phyloP scores from a whole-genome alignment of 768 basidiomycete genomes.

The Roridomyces roridus region DNA sequence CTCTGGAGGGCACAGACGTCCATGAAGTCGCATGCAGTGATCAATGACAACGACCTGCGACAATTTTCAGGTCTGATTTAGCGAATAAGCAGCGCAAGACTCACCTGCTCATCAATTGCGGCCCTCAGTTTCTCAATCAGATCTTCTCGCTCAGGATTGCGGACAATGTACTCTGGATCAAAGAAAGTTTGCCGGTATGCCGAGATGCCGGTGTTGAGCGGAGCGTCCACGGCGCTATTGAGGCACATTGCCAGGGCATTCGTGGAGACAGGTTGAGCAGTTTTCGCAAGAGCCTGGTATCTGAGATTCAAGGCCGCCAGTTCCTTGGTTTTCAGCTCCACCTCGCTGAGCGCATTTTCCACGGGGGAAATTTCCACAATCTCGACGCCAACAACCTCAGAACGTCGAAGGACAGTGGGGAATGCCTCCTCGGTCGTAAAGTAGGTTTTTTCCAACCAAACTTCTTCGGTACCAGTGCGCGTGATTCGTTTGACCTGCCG shows the following conservation, averaged over 20 bases:
- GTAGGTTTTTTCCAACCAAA: slow-evolving; percentile 90
- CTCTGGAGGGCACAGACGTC: slow-evolving; percentile 80
- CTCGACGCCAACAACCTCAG: slow-evolving; percentile 78
- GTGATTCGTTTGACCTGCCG: slow-evolving; percentile 69
- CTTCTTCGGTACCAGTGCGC: slow-evolving; percentile 71
- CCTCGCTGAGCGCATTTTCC: slow-evolving; percentile 81
- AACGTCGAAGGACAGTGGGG: slow-evolving; percentile 90
- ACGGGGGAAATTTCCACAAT: slow-evolving; percentile 85
- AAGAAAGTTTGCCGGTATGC: slow-evolving; percentile 83
- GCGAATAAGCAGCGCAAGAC: slow-evolving; percentile 19
- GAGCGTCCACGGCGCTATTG: slow-evolving; percentile 87
- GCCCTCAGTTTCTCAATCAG: slow-evolving; percentile 73
- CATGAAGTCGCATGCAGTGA: slow-evolving; percentile 84
- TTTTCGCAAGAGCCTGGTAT: slow-evolving; percentile 82
- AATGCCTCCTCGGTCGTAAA: slow-evolving; percentile 88
- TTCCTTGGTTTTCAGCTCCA: slow-evolving; percentile 82
- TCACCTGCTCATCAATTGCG: slow-evolving; percentile 84
- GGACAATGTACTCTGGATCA: slow-evolving; percentile 65
- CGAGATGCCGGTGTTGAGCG: slow-evolving; percentile 76
- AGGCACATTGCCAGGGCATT: slow-evolving; percentile 86
- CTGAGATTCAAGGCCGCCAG: slow-evolving; percentile 69
- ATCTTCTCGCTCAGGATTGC: slow-evolving; percentile 73
- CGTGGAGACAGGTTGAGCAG: slow-evolving; percentile 73
- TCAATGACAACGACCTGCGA: slow-evolving; percentile 79
- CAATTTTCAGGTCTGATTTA: slow-evolving; percentile 1